A percentile compares a stretch with the other conserved stretches of the same genome.
These are phyloP conservation scores for Myochromella boudieri DNA, from an alignment of 768 basidiomycete genomes.

Conservation along the genomic window DNA sequence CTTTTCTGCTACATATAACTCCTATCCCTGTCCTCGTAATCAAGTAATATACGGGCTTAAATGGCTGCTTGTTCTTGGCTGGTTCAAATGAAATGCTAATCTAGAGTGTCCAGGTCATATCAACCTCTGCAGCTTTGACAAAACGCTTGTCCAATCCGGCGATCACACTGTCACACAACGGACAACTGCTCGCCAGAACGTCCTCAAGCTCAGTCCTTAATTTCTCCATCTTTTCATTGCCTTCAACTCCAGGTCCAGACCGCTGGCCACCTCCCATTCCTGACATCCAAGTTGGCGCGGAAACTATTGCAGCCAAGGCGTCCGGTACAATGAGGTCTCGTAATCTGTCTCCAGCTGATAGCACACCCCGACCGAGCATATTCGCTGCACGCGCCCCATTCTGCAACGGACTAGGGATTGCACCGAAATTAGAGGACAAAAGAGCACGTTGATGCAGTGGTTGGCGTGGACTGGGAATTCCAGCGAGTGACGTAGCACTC, in stretches of 20 bases:
- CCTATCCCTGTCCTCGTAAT: background rate
- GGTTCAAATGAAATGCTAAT: conserved; percentile 5
- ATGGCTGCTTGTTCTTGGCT: too few relatives aligned
- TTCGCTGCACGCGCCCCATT: conserved; percentile 67
- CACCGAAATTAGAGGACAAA: conserved; percentile 72
- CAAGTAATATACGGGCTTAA: too few relatives aligned
- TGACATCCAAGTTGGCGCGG: conserved; percentile 76
- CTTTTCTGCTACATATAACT: conserved; percentile 10
- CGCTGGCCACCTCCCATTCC: conserved; percentile 57
- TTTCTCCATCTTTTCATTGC: conserved; percentile 65
- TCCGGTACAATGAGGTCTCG: conserved; percentile 94
- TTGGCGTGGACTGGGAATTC: conserved; percentile 36
- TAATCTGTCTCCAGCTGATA: conserved; percentile 86
- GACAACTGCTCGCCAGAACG: conserved; percentile 85
- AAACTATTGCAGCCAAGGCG: conserved; percentile 82
- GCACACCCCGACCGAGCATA: conserved; percentile 73
- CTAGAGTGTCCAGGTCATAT: conserved; percentile 75
- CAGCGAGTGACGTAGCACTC: conserved; percentile 26
- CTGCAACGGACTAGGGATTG: conserved; percentile 51
- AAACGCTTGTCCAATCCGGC: conserved; percentile 87
- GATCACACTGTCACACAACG: conserved; percentile 89
- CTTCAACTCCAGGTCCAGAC: conserved; percentile 49
- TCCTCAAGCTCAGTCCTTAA: conserved; percentile 86
- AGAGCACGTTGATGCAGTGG: conserved; percentile 59
- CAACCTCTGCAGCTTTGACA: conserved; percentile 72